Evolutionary conservation across 495 filamentous ascomycete species (phyloP).

Genomic region (Trichodelitschia bisporula): DNA sequence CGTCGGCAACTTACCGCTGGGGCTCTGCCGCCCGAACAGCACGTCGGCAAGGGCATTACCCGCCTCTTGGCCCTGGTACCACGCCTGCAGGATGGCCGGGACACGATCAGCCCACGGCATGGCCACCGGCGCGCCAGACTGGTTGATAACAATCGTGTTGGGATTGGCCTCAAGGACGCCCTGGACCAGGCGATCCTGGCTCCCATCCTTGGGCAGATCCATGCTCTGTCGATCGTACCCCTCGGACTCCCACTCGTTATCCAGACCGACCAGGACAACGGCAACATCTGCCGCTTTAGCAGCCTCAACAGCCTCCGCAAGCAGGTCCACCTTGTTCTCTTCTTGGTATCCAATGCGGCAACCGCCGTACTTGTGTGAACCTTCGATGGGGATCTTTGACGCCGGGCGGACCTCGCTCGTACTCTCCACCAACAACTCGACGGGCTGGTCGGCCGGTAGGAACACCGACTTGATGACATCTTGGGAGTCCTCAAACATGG

Average conservation of each 20-base stretch:
- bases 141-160: conserved; percentile 51
- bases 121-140: conserved; percentile 61
- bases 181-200: conserved; percentile 49
- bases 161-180: conserved; percentile 48
- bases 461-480: conserved; percentile 28
- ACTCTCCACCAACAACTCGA: conserved; percentile 27
- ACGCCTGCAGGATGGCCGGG: conserved; percentile 31
- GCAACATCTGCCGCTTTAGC: conserved; percentile 46
- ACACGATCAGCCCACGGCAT: conserved; percentile 60
- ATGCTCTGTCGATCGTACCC: conserved; percentile 66
- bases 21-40: conserved; percentile 26
- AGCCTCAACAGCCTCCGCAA: conserved; percentile 33
- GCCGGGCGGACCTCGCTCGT: conserved; percentile 33
- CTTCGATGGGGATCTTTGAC: conserved; percentile 32
- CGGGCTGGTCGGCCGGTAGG: conserved; percentile 32
- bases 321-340: conserved; percentile 38
- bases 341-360: conserved; percentile 53
- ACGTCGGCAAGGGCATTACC: conserved; percentile 38
- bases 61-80: conserved; percentile 25
- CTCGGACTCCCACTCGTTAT: conserved; percentile 72
- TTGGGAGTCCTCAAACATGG: conserved; percentile 37
- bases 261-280: conserved; percentile 55
- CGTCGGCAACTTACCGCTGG: conserved; percentile 27
- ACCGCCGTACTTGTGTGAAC: conserved; percentile 37
- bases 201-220: conserved; percentile 42